Evolutionary conservation across 148 eudicot genomes (phyloP), one percentile per base, ranked within the genome.

Genomic region (Camellia granthamiana): DNA sequence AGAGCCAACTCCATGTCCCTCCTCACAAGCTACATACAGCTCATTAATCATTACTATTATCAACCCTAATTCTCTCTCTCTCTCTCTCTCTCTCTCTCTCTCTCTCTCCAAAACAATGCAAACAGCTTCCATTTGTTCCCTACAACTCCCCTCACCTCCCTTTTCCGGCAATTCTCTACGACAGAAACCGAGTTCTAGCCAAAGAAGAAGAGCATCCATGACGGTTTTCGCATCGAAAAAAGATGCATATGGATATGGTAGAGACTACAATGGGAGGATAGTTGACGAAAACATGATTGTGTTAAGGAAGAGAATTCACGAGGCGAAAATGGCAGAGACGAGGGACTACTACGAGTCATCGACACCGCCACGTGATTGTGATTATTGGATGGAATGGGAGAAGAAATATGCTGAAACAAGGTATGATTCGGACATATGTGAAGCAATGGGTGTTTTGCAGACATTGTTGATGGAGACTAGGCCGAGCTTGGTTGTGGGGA

Each of bases 271-370:
- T 8, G 86, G 84, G 15, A 74, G 85, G 69, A 42, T 61, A 18
- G 90, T 88, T 43, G 87, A 88, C 72, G 87, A 84, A 79, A 84
- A 78, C 73, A 52, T 88, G 82, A 75, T 85, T 18, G 87, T 88
- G 54, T 66, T 88, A 18, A 64, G 90, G 38, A 83, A 78, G 72
- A 75, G 90, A 72, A 88, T 88, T 38, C 87, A 77, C n/a, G 90
- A 85, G 75, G 79, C 79, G 78, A 82, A 77, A 79, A 86, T 88
- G 83, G 63, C 66, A 0, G 87, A 88, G 85, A 30, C 38, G 38
- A 65, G 80, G 51, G 77, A 84, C 56, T 73, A 80, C 69, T 73
- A 80, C 69, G 84, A 80, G 77, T 82, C 38, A 30, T 30, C 38
- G 38, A 30, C 38, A 30, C 38, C 83, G 0, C 87, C 87, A 0